Conservation (phyloP, 805 yeast species). For the Teunomyces cretensis region DNA sequence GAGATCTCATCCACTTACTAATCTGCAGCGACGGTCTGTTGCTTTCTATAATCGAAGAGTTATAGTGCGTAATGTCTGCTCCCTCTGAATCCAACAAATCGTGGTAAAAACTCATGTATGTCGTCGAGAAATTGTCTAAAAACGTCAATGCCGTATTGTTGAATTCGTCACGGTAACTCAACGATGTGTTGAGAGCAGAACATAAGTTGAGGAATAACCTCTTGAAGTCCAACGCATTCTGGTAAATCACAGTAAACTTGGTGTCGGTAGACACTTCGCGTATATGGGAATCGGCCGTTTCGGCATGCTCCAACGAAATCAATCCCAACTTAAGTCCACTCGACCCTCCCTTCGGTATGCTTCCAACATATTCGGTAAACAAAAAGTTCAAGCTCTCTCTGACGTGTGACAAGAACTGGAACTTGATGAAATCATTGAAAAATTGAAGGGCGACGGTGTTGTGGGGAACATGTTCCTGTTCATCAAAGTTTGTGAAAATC, state of each 20-base stretch:
- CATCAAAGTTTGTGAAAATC: constrained; percentile 21
- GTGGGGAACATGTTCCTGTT: constrained; percentile 5
- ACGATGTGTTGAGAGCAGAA: constrained; percentile 57
- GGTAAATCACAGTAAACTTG: constrained; percentile 26
- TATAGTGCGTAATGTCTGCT: constrained; percentile 10
- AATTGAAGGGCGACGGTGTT: constrained; percentile 37
- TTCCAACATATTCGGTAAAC: constrained; percentile 45
- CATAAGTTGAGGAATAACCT: constrained; percentile 49
- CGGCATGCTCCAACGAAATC: constrained; percentile 38
- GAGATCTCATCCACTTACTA: constrained; percentile 32
- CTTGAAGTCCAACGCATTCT: constrained; percentile 48
- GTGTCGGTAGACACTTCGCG: not conserved
- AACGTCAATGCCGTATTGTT: constrained; percentile 44
- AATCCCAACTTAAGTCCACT: constrained; percentile 24
- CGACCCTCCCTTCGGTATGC: constrained; percentile 5
- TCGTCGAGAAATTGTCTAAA: constrained; percentile 32
- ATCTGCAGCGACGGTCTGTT: constrained; percentile 26
- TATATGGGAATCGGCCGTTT: constrained; percentile 4
- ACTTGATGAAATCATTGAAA: constrained; percentile 63
- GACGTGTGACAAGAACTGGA: constrained; percentile 62
- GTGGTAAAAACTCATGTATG: constrained; percentile 33
- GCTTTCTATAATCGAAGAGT: constrained; percentile 3
- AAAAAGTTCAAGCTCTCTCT: constrained; percentile 53
- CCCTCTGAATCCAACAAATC: constrained; percentile 34
- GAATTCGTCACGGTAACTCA: constrained; percentile 57